Conservation (phyloP, 2,329 filamentous ascomycete genomes). For the Penicillium sp. region DNA sequence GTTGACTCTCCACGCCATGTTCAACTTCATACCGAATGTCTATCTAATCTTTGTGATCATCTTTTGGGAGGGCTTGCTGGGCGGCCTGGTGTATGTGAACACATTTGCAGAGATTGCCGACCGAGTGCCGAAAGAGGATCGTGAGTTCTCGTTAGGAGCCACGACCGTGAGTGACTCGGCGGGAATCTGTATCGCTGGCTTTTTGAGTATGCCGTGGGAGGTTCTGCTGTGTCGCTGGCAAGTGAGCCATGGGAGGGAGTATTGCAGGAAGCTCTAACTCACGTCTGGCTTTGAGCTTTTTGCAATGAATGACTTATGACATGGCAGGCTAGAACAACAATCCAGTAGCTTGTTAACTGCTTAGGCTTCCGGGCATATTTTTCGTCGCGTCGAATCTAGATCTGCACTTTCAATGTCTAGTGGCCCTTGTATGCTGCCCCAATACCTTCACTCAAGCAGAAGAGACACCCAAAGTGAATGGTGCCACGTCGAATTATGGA, state of each 20-base stretch:
- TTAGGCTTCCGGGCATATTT: too few species aligned
- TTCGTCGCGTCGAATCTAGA: too few species aligned
- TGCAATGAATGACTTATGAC: not conserved
- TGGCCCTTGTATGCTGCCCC: too few species aligned
- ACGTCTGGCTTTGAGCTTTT: not conserved
- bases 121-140: slow-evolving; percentile 71
- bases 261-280: slow-evolving; percentile 57
- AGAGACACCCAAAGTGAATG: too few species aligned
- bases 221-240: slow-evolving; percentile 82
- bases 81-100: slow-evolving; percentile 91
- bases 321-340: not conserved
- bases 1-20: slow-evolving; percentile 74
- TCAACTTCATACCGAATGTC: slow-evolving; percentile 79
- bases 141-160: slow-evolving; percentile 88
- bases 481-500: too few species aligned
- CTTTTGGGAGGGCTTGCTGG: slow-evolving; percentile 92
- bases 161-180: slow-evolving; percentile 90
- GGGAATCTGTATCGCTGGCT: slow-evolving; percentile 85
- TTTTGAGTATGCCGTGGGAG: slow-evolving; percentile 82
- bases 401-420: too few species aligned
- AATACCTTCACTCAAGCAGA: too few species aligned
- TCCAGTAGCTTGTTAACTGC: not conserved
- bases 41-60: slow-evolving; percentile 83
- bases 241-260: slow-evolving; percentile 75
- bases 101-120: slow-evolving; percentile 95